phyloP scores from a whole-genome alignment of 768 basidiomycete species.

The Lepiota venenata region DNA sequence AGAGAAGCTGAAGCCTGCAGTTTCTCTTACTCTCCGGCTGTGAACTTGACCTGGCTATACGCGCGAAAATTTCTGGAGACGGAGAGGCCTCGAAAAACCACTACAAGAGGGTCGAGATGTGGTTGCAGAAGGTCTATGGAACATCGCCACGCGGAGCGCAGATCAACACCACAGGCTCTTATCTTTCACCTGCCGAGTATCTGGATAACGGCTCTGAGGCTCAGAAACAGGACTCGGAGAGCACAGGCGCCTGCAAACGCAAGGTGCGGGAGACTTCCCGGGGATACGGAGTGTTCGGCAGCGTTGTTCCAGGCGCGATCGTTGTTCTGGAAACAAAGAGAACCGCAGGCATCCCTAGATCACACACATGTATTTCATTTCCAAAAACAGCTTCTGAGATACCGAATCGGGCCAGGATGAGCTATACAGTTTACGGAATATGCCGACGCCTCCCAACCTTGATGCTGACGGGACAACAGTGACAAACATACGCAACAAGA shows the following conservation, averaged over 20 bases:
- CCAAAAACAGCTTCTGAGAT: neutral
- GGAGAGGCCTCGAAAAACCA: conserved; percentile 30
- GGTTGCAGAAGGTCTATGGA: conserved; percentile 50
- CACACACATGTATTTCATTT: neutral
- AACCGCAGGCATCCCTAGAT: neutral
- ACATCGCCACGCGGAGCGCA: neutral
- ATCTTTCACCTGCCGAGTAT: neutral
- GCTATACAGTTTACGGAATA: conserved; percentile 43
- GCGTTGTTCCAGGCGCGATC: conserved; percentile 35
- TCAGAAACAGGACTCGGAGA: neutral
- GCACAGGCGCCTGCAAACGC: neutral
- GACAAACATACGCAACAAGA: conserved; percentile 39
- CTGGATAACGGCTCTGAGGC: neutral
- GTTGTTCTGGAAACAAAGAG: conserved; percentile 21
- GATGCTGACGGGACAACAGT: conserved; percentile 40
- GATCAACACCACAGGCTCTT: neutral
- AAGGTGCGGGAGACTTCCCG: neutral
- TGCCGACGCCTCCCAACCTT: conserved; percentile 43
- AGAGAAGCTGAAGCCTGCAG: conserved; percentile 42
- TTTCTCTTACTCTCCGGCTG: conserved; percentile 53
- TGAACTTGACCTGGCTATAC: conserved; percentile 43
- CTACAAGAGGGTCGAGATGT: conserved; percentile 35
- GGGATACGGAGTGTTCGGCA: conserved; percentile 21
- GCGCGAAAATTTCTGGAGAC: conserved; percentile 22
- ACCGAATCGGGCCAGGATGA: conserved; percentile 15